Conservation (phyloP, 805 yeast species). For the Ogataea salicorniae region DNA sequence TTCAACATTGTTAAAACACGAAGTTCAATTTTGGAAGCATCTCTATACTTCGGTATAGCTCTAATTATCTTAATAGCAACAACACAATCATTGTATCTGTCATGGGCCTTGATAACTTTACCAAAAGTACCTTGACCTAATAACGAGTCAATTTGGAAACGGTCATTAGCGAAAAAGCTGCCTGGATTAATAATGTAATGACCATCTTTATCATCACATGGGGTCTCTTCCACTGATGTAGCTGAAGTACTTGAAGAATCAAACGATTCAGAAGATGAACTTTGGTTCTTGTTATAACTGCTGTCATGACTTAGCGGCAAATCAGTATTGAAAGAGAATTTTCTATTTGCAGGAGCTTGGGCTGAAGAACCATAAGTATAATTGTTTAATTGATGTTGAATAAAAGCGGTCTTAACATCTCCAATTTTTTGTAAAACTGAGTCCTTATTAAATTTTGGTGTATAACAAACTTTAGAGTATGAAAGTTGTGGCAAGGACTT, state of each 20-base stretch:
- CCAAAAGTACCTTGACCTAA: conserved; percentile 95
- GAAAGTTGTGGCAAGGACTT: conserved; percentile 52
- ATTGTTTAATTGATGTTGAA: conserved; percentile 23
- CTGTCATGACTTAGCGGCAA: conserved; percentile 2
- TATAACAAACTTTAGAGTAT: conserved; percentile 39
- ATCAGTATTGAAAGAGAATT: conserved; percentile 24
- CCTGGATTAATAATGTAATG: conserved; percentile 61
- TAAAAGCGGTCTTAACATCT: conserved; percentile 35
- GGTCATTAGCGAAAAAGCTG: conserved; percentile 60
- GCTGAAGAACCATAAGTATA: conserved; percentile 23
- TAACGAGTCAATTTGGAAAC: conserved; percentile 62
- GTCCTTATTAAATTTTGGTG: conserved; percentile 27
- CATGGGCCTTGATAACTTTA: conserved; percentile 81
- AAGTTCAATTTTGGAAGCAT: conserved; percentile 90
- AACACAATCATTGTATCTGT: conserved; percentile 47
- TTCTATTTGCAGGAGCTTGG: conserved; percentile 11
- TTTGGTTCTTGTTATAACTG: not conserved
- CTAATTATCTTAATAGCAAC: conserved; percentile 92
- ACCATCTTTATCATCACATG: conserved; percentile 66
- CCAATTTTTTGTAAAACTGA: conserved; percentile 37
- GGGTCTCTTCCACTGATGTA: conserved; percentile 23
- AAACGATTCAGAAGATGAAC: conserved; percentile 18
- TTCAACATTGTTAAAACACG: conserved; percentile 73
- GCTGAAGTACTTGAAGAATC: conserved; percentile 19
- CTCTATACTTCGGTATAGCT: conserved; percentile 89